Evolutionary conservation across 1,284 basidiomycete genomes (phyloP), one percentile per base, ranked within the genome.

Genomic region (Cystobasidium sp.): DNA sequence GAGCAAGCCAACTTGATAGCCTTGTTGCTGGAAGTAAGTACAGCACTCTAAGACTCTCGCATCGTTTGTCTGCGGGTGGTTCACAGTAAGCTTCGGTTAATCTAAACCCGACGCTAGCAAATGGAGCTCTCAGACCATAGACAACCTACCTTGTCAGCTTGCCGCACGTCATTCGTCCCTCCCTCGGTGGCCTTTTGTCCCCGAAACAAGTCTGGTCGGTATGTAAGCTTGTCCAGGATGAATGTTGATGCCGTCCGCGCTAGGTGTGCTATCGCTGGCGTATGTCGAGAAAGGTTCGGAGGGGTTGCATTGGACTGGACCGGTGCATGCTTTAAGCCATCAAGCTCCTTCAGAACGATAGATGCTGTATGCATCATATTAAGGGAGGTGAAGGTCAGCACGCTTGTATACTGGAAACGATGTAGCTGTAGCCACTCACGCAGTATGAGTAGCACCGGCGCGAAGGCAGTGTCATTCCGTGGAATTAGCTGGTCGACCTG

Each of bases 1-100:
- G 31, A 71, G 31, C 49, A 71, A 43, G 31, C 69, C 69, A 51
- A 71, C 69, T 46, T 71, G 69, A 8, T 51, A 41, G 37, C 69
- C 69, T 55, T 71, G 37, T 31, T 58, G 37, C 16, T 59, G 56
- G 51, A 52, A 71, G 31, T 53, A 56, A 4, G 51, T 31, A 39
- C 69, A 71, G 49, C 69, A 71, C 6, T 63, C 58, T 44, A 71
- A 16, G 1, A 71, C 59, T 22, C 20, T n/a, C 20, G 63, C 69
- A 44, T 71, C 69, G 58, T 52, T 53, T 22, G n/a, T 61, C 66
- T 68, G 51, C 18, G 20, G n/a, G 6, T 3, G 18, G 9, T 20
- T 0, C 6, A 49, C 31, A 31, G 4, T 39, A 22, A 39, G 44
- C 44, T 31, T 16, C 49, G 22, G n/a, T n/a, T 3, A 64, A 22